Conservation (phyloP, 179 eudicot species). For the Spinacia oleracea region DNA sequence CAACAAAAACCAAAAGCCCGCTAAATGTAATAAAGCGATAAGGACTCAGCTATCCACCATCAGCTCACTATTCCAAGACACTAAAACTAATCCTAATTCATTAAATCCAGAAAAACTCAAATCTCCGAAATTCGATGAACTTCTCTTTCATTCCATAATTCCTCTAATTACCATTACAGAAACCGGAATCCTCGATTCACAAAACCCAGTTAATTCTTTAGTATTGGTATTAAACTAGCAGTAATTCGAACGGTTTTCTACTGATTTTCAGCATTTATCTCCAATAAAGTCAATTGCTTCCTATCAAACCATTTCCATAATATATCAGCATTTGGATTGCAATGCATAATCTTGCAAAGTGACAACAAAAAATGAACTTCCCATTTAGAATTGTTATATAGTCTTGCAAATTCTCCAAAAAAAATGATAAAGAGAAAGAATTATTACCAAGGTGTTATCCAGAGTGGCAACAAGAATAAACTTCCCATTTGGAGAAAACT, state of each 20-base stretch:
- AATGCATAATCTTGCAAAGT: no score
- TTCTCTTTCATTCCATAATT: not conserved
- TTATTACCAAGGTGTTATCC: slow-evolving; percentile 70
- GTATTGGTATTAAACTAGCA: not conserved
- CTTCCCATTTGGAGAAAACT: slow-evolving; percentile 96
- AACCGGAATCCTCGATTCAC: no score
- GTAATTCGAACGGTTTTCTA: not conserved
- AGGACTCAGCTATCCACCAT: not conserved
- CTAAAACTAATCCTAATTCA: no score
- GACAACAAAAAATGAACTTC: no score
- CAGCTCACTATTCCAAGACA: no score
- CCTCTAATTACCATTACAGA: no score
- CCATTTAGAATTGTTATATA: no score
- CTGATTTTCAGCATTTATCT: no score
- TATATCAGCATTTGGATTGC: no score
- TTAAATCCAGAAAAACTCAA: not conserved
- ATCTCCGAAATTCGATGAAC: not conserved
- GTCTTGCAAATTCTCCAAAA: no score
- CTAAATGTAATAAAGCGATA: not conserved
- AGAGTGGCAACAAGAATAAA: slow-evolving; percentile 81
- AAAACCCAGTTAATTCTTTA: no score
- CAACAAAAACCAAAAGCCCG: not conserved
- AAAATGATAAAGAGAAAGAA: not conserved
- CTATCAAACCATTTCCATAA: not conserved
- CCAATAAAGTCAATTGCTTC: not conserved